Percentiles rank a stretch among this genome's conserved stretches.
Conservation (phyloP, 345 rosid genomes). For the Hevea brasiliensis region DNA sequence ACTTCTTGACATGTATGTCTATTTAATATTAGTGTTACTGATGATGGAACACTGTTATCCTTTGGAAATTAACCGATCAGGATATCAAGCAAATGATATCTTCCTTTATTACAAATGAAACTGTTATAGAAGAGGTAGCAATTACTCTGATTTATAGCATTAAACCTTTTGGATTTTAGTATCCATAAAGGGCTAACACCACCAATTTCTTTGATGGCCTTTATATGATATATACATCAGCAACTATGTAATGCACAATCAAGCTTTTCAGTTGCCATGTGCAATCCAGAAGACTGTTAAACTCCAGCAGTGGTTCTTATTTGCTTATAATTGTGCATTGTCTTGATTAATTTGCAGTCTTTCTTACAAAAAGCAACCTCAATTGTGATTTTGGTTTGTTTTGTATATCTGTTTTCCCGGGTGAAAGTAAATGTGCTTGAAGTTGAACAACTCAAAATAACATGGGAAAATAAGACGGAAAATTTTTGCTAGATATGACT, state of each 20-base stretch:
- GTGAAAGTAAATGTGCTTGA: not conserved
- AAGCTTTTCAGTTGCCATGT: not conserved
- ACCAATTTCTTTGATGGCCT: not conserved
- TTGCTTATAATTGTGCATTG: not conserved
- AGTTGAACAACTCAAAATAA: not conserved
- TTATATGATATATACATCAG: not conserved
- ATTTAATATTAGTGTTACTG: not conserved
- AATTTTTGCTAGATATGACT: not conserved
- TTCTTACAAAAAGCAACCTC: not conserved
- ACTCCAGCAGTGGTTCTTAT: not conserved
- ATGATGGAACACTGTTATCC: not conserved
- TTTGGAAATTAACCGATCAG: not conserved
- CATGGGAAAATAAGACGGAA: not conserved
- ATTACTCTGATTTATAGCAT: not conserved
- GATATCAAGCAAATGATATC: not conserved
- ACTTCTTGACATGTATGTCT: not conserved
- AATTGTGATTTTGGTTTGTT: not conserved
- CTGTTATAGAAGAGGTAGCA: not conserved
- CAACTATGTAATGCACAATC: not conserved
- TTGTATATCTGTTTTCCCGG: not conserved
- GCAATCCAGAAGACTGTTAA: not conserved
- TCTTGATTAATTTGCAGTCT: not conserved
- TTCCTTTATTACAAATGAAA: not conserved
- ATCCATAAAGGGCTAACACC: too few relatives aligned
- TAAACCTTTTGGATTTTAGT: not conserved